Base-by-base conservation (phyloP, 2,329 filamentous ascomycete genomes). In the Talaromyces atroroseus region DNA sequence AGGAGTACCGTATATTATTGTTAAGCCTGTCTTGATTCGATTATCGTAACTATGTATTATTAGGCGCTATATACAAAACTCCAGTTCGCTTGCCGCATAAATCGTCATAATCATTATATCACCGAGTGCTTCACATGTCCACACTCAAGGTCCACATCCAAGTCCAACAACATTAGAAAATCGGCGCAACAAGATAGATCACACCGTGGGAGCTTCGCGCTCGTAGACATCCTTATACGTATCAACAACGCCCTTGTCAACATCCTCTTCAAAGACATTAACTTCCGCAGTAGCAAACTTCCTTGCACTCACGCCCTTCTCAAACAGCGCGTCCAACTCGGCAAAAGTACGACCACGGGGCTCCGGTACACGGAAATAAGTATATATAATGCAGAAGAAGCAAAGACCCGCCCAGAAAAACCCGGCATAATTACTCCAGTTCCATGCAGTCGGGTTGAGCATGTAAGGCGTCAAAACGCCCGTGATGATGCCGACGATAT, bases 341-440 rank as follows among this genome's bases (percentile, higher is more conserved):
- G 90, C 91, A 66, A 92, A 96, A 0, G 88, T 88, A 44, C 90
- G 84, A 10, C 89, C 91, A 3, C 77, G 77, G 0, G 91, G 90
- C 68, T 96, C 90, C 0, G 91, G 91, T 0, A 92, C 77, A 12
- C 88, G 82, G 78, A 91, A 92, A 68, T 84, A 92, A 0, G 87
- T 87, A 74, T 92, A 95, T 16, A 94, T 74, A 65, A 92, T 84
- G 75, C 89, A 94, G 55, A 85, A 73, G 74, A 90, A 89, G 73
- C 89, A 92, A 57, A 90, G 85, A 0, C 86, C 88, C 14, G 84
- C 86, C 88, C 90, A 90, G 78, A 95, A 95, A 76, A 95, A 95
- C 26, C 91, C 90, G 0, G 90, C 83, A 65, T 82, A 94, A 74
- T 94, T 94, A 59, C 83, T 80, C 91, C 90, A 96, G 72, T 95